Evolutionary conservation across 768 basidiomycete genomes (phyloP).

Genomic region (Mycena rebaudengoi): DNA sequence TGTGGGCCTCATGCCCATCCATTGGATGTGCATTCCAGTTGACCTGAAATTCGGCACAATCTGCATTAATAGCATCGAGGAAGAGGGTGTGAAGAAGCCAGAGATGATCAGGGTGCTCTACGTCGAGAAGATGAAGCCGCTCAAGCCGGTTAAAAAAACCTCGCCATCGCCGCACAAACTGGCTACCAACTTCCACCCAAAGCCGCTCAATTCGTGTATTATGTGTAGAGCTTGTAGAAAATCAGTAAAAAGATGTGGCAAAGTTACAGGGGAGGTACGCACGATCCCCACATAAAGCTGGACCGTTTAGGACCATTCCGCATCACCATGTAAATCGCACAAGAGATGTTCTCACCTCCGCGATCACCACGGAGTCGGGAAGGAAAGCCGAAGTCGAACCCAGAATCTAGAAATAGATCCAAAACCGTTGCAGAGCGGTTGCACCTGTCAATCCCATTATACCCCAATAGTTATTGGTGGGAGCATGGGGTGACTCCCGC

Average conservation of each 20-base stretch:
- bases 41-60: no score
- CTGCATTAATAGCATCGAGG: constrained; percentile 28
- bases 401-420: constrained; percentile 6
- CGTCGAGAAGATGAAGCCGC: constrained; percentile 40
- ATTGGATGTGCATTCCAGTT: no score
- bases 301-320: constrained; percentile 28
- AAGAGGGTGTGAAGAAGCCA: constrained; percentile 51
- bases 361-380: constrained; percentile 33
- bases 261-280: constrained; percentile 38
- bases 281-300: constrained; percentile 20
- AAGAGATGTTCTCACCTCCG: constrained; percentile 36
- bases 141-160: constrained; percentile 47
- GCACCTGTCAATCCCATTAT: no score
- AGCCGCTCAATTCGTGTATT: constrained; percentile 50
- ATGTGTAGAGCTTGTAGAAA: constrained; percentile 16
- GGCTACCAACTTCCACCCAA: constrained; percentile 52
- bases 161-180: no score
- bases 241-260: no score
- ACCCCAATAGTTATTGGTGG: no score
- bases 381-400: constrained; percentile 8
- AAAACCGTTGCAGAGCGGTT: constrained; percentile 12
- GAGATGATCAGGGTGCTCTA: no score
- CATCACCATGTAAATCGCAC: constrained; percentile 37
- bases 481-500: no score
- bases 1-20: no score